Base-by-base conservation (phyloP, 169 alveolate species). In the Plasmodium adleri region DNA sequence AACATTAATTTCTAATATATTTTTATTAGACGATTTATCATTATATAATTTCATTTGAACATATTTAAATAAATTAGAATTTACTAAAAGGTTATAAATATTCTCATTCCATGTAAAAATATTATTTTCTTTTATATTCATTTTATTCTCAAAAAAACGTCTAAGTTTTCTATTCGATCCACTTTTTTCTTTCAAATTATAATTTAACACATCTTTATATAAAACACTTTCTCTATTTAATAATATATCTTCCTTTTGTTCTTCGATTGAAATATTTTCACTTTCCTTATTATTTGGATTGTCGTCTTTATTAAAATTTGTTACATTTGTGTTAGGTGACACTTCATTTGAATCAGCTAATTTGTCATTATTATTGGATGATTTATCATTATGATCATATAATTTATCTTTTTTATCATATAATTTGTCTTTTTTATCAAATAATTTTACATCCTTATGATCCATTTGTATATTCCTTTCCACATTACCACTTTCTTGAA, bases 41-140 rank as follows among this genome's bases (percentile, higher is more conserved):
- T 26, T 49, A 47, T 0, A 12, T 32, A 86, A 13, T 74, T 60
- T 86, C n/a, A 72, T 80, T 60, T 86, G 86, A 17, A 86, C n/a
- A 64, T 66, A 86, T 59, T 28, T 60, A 63, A 86, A 86, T 59
- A 86, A 20, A 52, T 52, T 71, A 24, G 92, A 86, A 45, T 86
- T 71, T 59, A 72, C 26, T 9, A 86, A 22, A 49, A 72, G 12
- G 32, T 86, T 60, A 56, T 71, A 86, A 28, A 73, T 86, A n/a
- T 60, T 52, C 72, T 86, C 88, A 73, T 86, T 59, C 92, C 92
- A 86, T 12, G 24, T 32, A 67, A 86, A 86, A 20, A 86, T 86
- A 39, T 54, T 17, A 3, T 56, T 60, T 63, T 86, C 92, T 74
- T 86, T 86, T 45, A 86, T 58, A 43, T 86, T 86, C 92, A 86